These are phyloP conservation scores for Leccinum subrobustum DNA, from an alignment of 1,284 basidiomycete species.

Conservation along the genomic window DNA sequence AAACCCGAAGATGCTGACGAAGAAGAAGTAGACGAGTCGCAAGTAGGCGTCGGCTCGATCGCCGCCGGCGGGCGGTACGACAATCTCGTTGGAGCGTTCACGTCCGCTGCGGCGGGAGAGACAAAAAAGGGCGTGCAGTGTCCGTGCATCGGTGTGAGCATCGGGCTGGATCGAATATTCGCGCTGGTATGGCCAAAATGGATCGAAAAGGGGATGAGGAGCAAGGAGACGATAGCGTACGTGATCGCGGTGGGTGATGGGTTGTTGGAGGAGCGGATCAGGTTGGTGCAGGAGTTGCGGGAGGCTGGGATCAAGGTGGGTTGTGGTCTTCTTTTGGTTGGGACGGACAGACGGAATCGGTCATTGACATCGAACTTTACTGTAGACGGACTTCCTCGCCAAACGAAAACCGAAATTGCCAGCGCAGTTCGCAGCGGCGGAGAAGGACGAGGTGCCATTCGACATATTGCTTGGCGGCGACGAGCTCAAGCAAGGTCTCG, in stretches of 20 bases:
- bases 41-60: slow-evolving; percentile 95
- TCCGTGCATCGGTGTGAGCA: slow-evolving; percentile 92
- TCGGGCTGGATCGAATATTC: slow-evolving; percentile 96
- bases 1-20: slow-evolving; percentile 46
- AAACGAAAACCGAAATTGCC: slow-evolving; percentile 90
- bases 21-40: slow-evolving; percentile 91
- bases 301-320: slow-evolving; percentile 85
- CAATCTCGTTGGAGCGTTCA: slow-evolving; percentile 94
- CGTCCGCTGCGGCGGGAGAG: slow-evolving; percentile 73
- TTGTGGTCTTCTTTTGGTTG: neutral
- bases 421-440: slow-evolving; percentile 89
- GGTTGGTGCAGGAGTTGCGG: slow-evolving; percentile 80
- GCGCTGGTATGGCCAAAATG: slow-evolving; percentile 88
- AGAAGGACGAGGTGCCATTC: slow-evolving; percentile 89
- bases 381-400: slow-evolving; percentile 88
- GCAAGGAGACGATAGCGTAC: slow-evolving; percentile 93
- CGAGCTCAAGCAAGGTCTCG: slow-evolving; percentile 81
- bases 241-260: slow-evolving; percentile 94
- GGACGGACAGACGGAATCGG: neutral
- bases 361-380: neutral
- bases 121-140: slow-evolving; percentile 66
- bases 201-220: slow-evolving; percentile 73
- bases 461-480: slow-evolving; percentile 88
- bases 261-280: slow-evolving; percentile 83
- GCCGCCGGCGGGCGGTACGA: slow-evolving; percentile 98